Percentiles rank a stretch among this genome's conserved stretches.
Conservation (phyloP, 2,329 filamentous ascomycete genomes). For the Rugonectria rugulosa region DNA sequence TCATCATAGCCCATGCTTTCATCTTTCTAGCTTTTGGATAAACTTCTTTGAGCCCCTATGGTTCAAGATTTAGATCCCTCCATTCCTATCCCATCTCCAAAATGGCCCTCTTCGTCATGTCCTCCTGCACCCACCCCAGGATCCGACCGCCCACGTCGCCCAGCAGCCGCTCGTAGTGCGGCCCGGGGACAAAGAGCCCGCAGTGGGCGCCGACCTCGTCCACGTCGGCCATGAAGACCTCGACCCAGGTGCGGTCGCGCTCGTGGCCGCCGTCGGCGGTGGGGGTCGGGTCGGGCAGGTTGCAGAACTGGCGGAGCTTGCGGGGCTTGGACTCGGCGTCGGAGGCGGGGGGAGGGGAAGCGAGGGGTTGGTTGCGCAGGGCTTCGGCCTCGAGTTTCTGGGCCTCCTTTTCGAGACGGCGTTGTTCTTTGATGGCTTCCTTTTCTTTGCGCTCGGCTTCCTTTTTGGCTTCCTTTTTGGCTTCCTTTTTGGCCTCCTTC, state of each 20-base stretch:
- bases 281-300: constrained; percentile 60
- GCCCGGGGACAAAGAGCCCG: constrained; percentile 76
- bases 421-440: constrained; percentile 10
- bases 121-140: constrained; percentile 73
- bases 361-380: background rate
- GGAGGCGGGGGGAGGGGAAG: constrained; percentile 7
- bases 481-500: constrained; percentile 16
- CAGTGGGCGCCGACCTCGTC: constrained; percentile 90
- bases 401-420: constrained; percentile 6
- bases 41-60: background rate
- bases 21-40: too few species aligned
- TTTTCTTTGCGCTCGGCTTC: constrained; percentile 20
- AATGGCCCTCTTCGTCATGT: constrained; percentile 55
- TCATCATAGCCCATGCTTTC: too few species aligned
- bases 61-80: background rate
- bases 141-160: constrained; percentile 74
- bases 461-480: constrained; percentile 14
- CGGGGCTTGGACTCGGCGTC: constrained; percentile 42
- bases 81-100: constrained; percentile 34
- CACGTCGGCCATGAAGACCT: constrained; percentile 81
- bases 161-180: constrained; percentile 80
- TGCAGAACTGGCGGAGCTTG: constrained; percentile 81
- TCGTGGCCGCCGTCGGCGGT: constrained; percentile 54
- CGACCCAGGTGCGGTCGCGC: constrained; percentile 76
- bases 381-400: background rate